phyloP scores from a whole-genome alignment of 2,329 filamentous ascomycete genomes.

The Fusarium brachygibbosum region DNA sequence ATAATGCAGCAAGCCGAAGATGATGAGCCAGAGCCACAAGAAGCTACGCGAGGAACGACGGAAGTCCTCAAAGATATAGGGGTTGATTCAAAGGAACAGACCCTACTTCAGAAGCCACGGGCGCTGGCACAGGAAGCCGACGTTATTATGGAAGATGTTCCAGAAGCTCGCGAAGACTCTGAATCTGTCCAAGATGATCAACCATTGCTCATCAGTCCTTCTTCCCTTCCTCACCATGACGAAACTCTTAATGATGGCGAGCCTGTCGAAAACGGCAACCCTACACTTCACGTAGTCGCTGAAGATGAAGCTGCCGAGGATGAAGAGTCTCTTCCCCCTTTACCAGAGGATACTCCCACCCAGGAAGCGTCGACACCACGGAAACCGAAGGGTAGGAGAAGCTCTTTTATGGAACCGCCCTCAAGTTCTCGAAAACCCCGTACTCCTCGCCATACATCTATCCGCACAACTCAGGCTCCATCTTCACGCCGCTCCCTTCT shows the following conservation, averaged over 20 bases:
- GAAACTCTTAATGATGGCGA: background rate
- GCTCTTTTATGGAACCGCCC: slow-evolving; percentile 8
- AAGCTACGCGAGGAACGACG: background rate
- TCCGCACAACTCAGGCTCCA: slow-evolving; percentile 46
- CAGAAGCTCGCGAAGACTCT: background rate
- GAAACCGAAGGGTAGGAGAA: slow-evolving; percentile 6
- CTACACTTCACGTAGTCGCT: background rate
- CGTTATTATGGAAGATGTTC: background rate
- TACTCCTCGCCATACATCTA: slow-evolving; percentile 46
- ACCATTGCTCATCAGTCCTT: background rate
- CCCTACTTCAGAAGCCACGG: background rate
- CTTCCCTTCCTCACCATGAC: background rate
- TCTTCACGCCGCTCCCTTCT: slow-evolving; percentile 57
- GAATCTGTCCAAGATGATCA: background rate
- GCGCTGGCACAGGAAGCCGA: background rate
- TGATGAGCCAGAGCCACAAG: background rate
- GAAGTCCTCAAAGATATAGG: background rate
- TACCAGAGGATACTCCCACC: background rate
- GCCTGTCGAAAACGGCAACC: background rate
- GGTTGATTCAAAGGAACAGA: background rate
- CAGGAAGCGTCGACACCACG: slow-evolving; percentile 14
- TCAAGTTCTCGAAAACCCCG: slow-evolving; percentile 47
- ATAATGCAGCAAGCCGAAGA: background rate
- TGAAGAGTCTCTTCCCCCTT: background rate
- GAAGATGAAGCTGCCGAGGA: background rate